Evolutionary conservation across 129 eudicot genomes (phyloP).

Genomic region (Centrapalus pauciflorus): DNA sequence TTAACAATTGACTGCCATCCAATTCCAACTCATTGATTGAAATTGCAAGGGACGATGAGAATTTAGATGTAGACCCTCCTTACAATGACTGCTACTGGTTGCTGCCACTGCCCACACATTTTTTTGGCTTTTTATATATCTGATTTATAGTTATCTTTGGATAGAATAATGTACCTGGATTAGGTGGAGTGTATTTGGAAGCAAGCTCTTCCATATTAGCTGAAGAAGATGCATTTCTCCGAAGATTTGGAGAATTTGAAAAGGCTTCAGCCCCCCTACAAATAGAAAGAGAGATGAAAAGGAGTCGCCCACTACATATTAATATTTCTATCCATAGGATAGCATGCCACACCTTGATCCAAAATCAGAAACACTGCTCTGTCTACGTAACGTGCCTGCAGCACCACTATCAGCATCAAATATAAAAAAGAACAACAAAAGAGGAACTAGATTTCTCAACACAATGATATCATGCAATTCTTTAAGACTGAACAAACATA

Average conservation of each 20-base stretch:
- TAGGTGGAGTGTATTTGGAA: slow-evolving; percentile 34
- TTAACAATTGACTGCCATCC: no score
- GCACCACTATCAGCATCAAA: not conserved
- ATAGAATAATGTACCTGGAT: slow-evolving; percentile 39
- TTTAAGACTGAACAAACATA: not conserved
- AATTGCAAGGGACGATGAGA: no score
- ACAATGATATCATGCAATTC: not conserved
- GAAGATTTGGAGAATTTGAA: slow-evolving; percentile 57
- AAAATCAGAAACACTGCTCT: slow-evolving; percentile 74
- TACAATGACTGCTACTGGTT: no score
- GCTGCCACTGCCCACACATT: no score
- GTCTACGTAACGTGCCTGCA: slow-evolving; percentile 74
- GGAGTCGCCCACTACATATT: not conserved
- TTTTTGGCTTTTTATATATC: no score
- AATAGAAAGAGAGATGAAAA: not conserved
- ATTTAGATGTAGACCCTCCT: no score
- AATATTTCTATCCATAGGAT: not conserved
- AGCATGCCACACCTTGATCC: slow-evolving; percentile 48
- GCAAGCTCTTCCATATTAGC: slow-evolving; percentile 54
- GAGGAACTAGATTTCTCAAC: not conserved
- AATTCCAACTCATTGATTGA: no score
- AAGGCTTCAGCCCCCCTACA: slow-evolving; percentile 56
- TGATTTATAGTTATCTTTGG: not conserved
- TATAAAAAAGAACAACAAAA: not conserved
- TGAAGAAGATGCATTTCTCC: slow-evolving; percentile 70